Evolutionary conservation across 768 basidiomycete genomes (phyloP).

Genomic region (Hygrophorus russula): DNA sequence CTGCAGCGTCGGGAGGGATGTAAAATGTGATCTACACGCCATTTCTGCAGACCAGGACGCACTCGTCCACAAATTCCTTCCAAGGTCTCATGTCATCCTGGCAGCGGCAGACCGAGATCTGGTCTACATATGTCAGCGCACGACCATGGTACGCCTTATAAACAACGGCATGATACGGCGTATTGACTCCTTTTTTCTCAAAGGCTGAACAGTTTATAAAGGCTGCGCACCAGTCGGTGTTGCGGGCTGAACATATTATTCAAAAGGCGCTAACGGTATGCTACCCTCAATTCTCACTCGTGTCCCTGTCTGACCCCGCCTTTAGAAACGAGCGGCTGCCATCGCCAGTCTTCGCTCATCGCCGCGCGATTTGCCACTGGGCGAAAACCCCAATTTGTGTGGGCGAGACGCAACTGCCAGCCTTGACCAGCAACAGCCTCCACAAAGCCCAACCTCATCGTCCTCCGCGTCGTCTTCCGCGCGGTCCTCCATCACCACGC

Average conservation of each 20-base stretch:
- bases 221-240: slow-evolving; percentile 42
- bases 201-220: slow-evolving; percentile 50
- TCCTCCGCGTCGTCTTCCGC: slow-evolving; percentile 27
- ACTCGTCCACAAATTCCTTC: slow-evolving; percentile 26
- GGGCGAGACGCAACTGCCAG: not conserved
- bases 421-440: slow-evolving; percentile 5
- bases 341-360: slow-evolving; percentile 30
- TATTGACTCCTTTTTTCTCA: slow-evolving; percentile 5
- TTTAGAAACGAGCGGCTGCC: slow-evolving; percentile 39
- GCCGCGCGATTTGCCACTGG: slow-evolving; percentile 6
- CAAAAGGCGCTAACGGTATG: slow-evolving; percentile 45
- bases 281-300: not conserved
- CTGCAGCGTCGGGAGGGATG: slow-evolving; percentile 30
- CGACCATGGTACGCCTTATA: slow-evolving; percentile 35
- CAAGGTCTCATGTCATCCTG: slow-evolving; percentile 36
- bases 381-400: not conserved
- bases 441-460: slow-evolving; percentile 13
- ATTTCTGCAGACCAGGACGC: not conserved
- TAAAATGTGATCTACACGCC: slow-evolving; percentile 16
- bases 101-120: slow-evolving; percentile 47
- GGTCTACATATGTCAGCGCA: slow-evolving; percentile 37
- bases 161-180: not conserved
- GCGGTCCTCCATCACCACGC: slow-evolving; percentile 30
- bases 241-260: slow-evolving; percentile 45
- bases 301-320: slow-evolving; percentile 2